Percentiles rank a stretch among this genome's conserved stretches.
Evolutionary conservation across 2,329 filamentous ascomycete genomes (phyloP).

Genomic region (Colletotrichum truncatum): DNA sequence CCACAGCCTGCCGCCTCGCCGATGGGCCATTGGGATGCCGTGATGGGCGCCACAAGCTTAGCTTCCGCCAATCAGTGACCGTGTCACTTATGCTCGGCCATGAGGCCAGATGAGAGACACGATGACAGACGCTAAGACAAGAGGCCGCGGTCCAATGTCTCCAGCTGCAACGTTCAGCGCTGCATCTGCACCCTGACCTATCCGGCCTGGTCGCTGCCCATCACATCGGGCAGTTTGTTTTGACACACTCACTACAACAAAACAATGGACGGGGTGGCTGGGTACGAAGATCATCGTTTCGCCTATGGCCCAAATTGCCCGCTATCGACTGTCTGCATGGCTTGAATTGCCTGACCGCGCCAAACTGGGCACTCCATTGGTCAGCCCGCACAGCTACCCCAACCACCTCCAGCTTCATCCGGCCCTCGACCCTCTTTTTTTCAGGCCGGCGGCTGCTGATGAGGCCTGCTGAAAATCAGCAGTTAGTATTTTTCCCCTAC

Average conservation of each 20-base stretch:
- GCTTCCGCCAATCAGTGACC: constrained; percentile 4
- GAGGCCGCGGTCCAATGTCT: not conserved
- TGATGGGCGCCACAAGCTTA: constrained; percentile 6
- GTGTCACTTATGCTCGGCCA: not conserved
- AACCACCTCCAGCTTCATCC: constrained; percentile 25
- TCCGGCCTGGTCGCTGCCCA: not conserved
- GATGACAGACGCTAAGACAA: not conserved
- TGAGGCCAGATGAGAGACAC: not conserved
- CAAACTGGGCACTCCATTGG: constrained; percentile 19
- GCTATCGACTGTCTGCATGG: constrained; percentile 29
- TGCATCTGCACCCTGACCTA: not conserved
- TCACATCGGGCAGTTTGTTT: constrained; percentile 8
- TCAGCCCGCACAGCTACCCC: constrained; percentile 15
- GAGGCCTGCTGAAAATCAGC: constrained; percentile 9
- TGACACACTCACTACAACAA: constrained; percentile 5
- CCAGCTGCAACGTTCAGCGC: constrained; percentile 14
- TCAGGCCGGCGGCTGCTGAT: constrained; percentile 7
- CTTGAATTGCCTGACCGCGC: constrained; percentile 5
- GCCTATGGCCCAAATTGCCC: constrained; percentile 21
- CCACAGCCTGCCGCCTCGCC: not conserved
- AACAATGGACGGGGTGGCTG: constrained; percentile 12
- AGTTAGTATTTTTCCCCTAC: not conserved
- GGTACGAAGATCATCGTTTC: constrained; percentile 27
- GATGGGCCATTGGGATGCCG: not conserved
- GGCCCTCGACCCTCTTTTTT: constrained; percentile 2